Evolutionary conservation across 768 basidiomycete genomes (phyloP).

Genomic region (Xerocomellus intermedius): DNA sequence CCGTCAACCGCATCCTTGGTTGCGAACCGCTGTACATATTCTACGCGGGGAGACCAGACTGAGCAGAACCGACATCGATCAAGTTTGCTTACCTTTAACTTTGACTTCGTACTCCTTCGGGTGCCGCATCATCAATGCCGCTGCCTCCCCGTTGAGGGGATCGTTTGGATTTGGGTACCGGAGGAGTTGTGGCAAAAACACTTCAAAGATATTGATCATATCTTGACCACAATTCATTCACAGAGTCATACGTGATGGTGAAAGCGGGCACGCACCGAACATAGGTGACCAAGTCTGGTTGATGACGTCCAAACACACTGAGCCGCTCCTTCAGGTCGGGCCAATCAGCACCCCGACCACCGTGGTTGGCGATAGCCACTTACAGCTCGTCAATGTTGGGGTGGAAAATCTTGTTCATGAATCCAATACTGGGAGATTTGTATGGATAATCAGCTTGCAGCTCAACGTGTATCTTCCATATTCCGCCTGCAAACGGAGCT

Average conservation of each 20-base stretch:
- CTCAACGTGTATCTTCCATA: constrained; percentile 99
- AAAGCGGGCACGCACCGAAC: constrained; percentile 71
- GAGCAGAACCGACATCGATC: neutral
- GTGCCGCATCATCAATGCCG: constrained; percentile 94
- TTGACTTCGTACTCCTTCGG: constrained; percentile 94
- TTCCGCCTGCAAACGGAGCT: constrained; percentile 97
- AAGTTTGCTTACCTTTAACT: constrained; percentile 69
- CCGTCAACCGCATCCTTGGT: constrained; percentile 88
- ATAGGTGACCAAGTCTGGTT: constrained; percentile 99
- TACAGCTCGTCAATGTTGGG: constrained; percentile 99
- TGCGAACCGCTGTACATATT: constrained; percentile 95
- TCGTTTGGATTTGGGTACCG: constrained; percentile 99
- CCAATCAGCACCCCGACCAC: constrained; percentile 5
- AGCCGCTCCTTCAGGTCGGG: constrained; percentile 70
- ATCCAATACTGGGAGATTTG: constrained; percentile 98
- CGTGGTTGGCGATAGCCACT: constrained; percentile 34
- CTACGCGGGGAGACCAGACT: constrained; percentile 38
- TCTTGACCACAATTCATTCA: constrained; percentile 47
- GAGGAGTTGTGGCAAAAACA: constrained; percentile 93
- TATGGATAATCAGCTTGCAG: constrained; percentile 98
- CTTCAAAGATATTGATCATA: constrained; percentile 99
- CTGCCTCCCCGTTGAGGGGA: constrained; percentile 97
- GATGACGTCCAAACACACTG: constrained; percentile 97
- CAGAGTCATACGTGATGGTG: neutral
- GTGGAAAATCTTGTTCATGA: constrained; percentile 99